phyloP scores from a whole-genome alignment of 495 filamentous ascomycete genomes.

The Pyrenopolyporus hunteri region DNA sequence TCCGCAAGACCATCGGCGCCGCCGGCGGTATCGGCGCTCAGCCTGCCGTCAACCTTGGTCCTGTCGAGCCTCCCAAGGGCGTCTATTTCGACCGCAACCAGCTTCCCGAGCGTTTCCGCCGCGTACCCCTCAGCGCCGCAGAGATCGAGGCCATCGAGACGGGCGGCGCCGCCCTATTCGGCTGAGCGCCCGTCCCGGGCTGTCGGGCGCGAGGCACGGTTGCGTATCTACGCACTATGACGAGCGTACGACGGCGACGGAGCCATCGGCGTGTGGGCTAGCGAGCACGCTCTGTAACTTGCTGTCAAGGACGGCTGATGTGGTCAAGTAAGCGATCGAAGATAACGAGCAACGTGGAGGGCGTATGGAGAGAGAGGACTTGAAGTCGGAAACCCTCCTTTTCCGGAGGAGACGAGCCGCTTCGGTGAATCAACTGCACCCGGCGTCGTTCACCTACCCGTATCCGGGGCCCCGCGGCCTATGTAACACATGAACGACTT shows the following conservation, averaged over 20 bases:
- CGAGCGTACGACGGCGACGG: background rate
- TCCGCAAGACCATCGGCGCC: constrained; percentile 62
- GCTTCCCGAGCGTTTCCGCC: constrained; percentile 81
- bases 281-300: background rate
- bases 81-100: constrained; percentile 88
- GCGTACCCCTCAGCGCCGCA: constrained; percentile 69
- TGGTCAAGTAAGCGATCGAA: constrained; percentile 5
- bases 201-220: background rate
- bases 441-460: background rate
- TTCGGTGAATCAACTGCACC: constrained; percentile 25
- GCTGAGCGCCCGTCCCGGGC: constrained; percentile 31
- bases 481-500: constrained; percentile 4
- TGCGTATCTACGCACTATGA: background rate
- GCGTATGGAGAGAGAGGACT: background rate
- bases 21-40: constrained; percentile 66
- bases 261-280: background rate
- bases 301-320: constrained; percentile 9
- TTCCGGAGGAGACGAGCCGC: background rate
- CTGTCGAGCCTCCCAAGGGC: constrained; percentile 71
- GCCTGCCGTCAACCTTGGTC: constrained; percentile 70
- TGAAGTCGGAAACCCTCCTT: background rate
- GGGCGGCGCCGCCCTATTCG: constrained; percentile 70
- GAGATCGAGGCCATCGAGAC: constrained; percentile 97
- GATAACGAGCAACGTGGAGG: background rate
- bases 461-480: background rate